Evolutionary conservation across 2,329 filamentous ascomycete species (phyloP), one percentile per base, ranked within the genome.

Genomic region (Fusarium xyrophilum): DNA sequence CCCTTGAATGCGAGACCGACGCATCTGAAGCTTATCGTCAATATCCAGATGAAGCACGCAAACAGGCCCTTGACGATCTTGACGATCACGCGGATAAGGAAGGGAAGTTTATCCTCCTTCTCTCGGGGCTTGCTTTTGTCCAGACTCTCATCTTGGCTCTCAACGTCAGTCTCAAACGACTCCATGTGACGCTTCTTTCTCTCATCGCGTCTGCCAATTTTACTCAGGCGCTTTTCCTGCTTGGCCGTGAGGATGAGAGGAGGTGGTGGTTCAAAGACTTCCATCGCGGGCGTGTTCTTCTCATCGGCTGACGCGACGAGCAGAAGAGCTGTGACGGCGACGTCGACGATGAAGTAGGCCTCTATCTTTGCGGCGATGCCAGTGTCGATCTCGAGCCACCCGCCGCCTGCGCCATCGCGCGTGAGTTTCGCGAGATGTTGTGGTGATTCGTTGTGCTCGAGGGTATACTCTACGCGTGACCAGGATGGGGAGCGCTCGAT

Each of bases 381-480:
- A 2, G 88, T 89, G 77, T 88, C 87, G 11, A 90, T 75, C 78
- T 90, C 87, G 43, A 90, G 75, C 79, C 82, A 88, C 19, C 88
- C 88, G 9, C 79, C 80, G 19, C 88, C 88, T 0, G 86, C 84
- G 44, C 84, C 86, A 75, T 89, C 87, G 51, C 86, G 83, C 19
- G 86, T 88, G 32, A 90, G 80, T 58, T 86, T 84, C 28, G 86
- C 88, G 6, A 90, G 79, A 69, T 88, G 87, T 53, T 83, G 82
- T 7, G 88, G 86, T 55, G 84, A 84, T 76, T 90, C 87, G 65
- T 87, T 81, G 72, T 90, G 88, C 79, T 90, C 88, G 15, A 90
- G 85, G 17, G 85, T 86, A 75, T 90, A 90, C 77, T 89, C 87
- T 12, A 85, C 84, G 7, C 87, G 83, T 51, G 83, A 86, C 84